phyloP scores from a whole-genome alignment of 2,329 filamentous ascomycete species.

The Triangularia setosa region DNA sequence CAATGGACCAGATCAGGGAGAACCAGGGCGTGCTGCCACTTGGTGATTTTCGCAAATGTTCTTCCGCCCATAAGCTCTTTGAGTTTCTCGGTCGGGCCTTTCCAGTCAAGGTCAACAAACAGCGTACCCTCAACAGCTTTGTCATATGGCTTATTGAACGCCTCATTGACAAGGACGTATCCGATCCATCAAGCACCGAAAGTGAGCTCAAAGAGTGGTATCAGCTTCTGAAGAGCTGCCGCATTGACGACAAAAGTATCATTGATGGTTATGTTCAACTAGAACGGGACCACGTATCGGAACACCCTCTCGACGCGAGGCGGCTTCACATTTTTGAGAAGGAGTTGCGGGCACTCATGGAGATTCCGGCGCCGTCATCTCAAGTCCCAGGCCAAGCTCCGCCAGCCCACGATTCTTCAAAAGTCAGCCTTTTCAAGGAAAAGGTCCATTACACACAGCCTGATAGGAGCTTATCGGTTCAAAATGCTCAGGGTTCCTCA shows the following conservation, averaged over 20 bases:
- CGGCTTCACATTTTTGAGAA: slow-evolving; percentile 10
- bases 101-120: slow-evolving; percentile 6
- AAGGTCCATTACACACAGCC: neutral
- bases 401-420: neutral
- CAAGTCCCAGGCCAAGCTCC: neutral
- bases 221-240: slow-evolving; percentile 12
- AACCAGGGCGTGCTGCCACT: neutral
- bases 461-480: neutral
- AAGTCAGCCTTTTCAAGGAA: neutral
- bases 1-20: slow-evolving; percentile 10
- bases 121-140: slow-evolving; percentile 14
- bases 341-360: slow-evolving; percentile 8
- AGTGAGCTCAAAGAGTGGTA: slow-evolving; percentile 21
- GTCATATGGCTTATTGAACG: slow-evolving; percentile 21
- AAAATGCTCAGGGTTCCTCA: neutral
- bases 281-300: slow-evolving; percentile 1
- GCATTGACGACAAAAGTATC: slow-evolving; percentile 18
- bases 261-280: slow-evolving; percentile 19
- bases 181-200: slow-evolving; percentile 4
- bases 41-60: neutral
- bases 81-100: neutral
- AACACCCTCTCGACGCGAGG: slow-evolving; percentile 9
- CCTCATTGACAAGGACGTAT: slow-evolving; percentile 9
- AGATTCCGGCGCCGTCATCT: neutral
- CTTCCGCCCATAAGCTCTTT: slow-evolving; percentile 13